Percentiles rank a stretch among this genome's conserved stretches.
Conservation (phyloP, 140 eudicot genomes). For the Cichorium intybus region DNA sequence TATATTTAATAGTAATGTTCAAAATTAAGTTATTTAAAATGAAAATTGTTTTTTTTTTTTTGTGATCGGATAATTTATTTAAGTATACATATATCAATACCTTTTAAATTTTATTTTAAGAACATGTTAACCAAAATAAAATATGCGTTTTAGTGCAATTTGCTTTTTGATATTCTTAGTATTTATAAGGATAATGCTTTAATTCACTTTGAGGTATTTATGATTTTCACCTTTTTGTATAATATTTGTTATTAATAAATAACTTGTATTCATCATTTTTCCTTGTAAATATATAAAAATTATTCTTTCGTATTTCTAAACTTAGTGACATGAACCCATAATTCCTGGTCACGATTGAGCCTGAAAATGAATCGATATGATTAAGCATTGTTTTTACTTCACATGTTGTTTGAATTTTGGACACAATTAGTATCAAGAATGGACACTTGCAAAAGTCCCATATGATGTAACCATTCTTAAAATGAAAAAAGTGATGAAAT, state of each 20-base stretch:
- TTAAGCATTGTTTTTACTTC: neutral
- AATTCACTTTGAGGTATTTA: neutral
- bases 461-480: neutral
- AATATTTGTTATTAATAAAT: conserved; percentile 8
- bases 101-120: neutral
- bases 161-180: neutral
- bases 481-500: neutral
- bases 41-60: too few relatives aligned
- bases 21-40: too few relatives aligned
- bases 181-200: neutral
- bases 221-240: neutral
- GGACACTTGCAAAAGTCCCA: neutral
- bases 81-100: neutral
- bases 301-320: neutral
- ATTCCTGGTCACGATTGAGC: neutral
- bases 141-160: neutral
- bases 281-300: neutral
- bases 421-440: neutral
- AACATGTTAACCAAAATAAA: neutral
- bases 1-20: neutral
- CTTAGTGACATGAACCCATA: neutral
- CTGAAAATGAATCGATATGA: neutral
- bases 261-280: neutral
- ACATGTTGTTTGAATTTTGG: neutral
- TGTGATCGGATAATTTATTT: neutral